Percentiles rank a stretch among this genome's conserved stretches.
Conservation (phyloP, 331 rosid genomes). For the Quercus phellos region DNA sequence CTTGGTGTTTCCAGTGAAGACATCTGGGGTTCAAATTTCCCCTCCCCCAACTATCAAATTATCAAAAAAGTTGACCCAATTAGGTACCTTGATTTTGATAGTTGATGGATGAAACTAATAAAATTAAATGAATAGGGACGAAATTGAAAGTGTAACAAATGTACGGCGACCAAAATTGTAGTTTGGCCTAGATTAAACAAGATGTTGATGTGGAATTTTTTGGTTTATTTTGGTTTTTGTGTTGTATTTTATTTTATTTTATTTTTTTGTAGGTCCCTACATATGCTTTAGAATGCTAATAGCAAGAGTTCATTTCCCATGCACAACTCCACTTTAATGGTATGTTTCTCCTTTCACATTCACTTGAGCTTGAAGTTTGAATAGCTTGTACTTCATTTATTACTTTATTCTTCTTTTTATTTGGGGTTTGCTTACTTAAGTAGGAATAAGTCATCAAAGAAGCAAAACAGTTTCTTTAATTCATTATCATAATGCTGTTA, state of each 20-base stretch:
- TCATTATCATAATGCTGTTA: neutral
- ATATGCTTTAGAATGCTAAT: constrained; percentile 57
- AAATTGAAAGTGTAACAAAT: too few species aligned
- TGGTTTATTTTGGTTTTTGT: neutral
- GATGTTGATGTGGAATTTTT: neutral
- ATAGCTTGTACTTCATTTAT: neutral
- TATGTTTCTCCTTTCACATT: constrained; percentile 20
- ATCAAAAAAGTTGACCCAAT: too few species aligned
- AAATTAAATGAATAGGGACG: too few species aligned
- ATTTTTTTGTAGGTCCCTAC: constrained; percentile 33
- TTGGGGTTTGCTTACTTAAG: neutral
- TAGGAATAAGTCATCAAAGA: neutral
- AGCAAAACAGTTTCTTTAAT: neutral
- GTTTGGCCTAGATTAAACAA: neutral
- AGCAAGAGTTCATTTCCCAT: neutral
- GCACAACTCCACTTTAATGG: constrained; percentile 27
- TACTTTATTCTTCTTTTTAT: neutral
- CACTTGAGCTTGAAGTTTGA: neutral
- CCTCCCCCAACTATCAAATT: too few species aligned
- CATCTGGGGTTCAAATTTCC: too few species aligned
- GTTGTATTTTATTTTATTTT: neutral
- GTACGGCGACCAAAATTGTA: too few species aligned
- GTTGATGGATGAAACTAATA: too few species aligned
- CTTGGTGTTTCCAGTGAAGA: too few species aligned
- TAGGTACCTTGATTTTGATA: too few species aligned